Base-by-base conservation (phyloP, 148 eudicot genomes). In the Heliosperma pusillum region DNA sequence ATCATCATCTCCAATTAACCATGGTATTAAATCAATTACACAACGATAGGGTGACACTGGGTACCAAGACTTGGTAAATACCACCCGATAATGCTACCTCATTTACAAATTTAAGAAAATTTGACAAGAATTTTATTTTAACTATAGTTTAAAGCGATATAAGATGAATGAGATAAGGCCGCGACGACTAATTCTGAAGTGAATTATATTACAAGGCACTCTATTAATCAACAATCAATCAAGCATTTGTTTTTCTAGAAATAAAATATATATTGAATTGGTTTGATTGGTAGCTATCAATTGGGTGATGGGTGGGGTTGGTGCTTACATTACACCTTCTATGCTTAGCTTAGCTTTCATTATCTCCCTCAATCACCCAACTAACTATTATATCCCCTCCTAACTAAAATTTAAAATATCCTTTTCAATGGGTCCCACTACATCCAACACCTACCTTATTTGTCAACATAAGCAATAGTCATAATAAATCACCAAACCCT, bases 361-460 rank as follows among this genome's bases (percentile, higher is more conserved):
- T 82, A 60, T 76, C 77, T 76, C 81, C 82, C 64, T 72, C 66
- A 78, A 79, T 78, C 84, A 80, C 77, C 84, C 76, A 80, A 84
- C 87, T 71, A 81, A 82, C 76, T 73, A 69, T 59, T 72, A 70
- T 66, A 73, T 47, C 81, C 72, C 73, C 81, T 80, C 72, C 71
- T 30, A 76, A 85, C 82, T 72, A 78, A 55, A 82, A 79, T 72
- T 77, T 44, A 77, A 71, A 82, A 69, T 67, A 59, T 80, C 63
- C 64, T 68, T 74, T 56, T 74, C 81, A 58, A 75, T 66, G 58
- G 89, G 84, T 19, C 90, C 90, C 82, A 68, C 71, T 71, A 10
- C 84, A 85, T 85, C 90, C 81, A 89, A 80, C 85, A 83, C 73
- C 62, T 80, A 85, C 70, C 67, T 83, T 70, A 69, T 77, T 66